Evolutionary conservation across 371 early-diverging fungal species (phyloP).

Genomic region (Lichtheimia ramosa): DNA sequence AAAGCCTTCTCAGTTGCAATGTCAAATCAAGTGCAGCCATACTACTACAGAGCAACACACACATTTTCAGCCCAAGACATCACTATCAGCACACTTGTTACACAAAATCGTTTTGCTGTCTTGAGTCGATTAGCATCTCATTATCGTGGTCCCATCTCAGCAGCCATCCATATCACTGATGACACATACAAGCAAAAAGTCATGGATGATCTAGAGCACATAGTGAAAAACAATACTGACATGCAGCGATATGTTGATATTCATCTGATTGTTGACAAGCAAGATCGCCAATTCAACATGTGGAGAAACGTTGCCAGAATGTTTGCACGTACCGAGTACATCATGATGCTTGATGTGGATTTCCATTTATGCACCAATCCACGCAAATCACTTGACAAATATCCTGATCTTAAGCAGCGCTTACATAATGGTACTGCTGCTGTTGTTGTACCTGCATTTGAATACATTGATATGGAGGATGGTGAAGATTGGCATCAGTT

Average conservation of each 20-base stretch:
- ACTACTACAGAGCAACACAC: slow-evolving; percentile 36
- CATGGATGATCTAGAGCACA: slow-evolving; percentile 21
- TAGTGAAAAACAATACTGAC: slow-evolving; percentile 37
- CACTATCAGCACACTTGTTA: slow-evolving; percentile 46
- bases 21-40: slow-evolving; percentile 44
- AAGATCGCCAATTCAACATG: slow-evolving; percentile 70
- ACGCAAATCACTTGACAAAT: slow-evolving; percentile 36
- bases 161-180: slow-evolving; percentile 45
- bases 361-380: slow-evolving; percentile 68
- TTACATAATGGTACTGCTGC: slow-evolving; percentile 50
- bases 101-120: slow-evolving; percentile 35
- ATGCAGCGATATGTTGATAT: slow-evolving; percentile 62
- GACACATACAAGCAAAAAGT: slow-evolving; percentile 25
- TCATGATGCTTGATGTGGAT: slow-evolving; percentile 73
- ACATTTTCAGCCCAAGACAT: slow-evolving; percentile 38
- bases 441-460: slow-evolving; percentile 67
- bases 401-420: slow-evolving; percentile 34
- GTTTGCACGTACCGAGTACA: slow-evolving; percentile 64
- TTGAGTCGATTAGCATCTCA: slow-evolving; percentile 36
- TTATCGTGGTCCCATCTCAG: slow-evolving; percentile 51
- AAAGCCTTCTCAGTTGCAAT: slow-evolving; percentile 39
- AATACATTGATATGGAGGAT: slow-evolving; percentile 53
- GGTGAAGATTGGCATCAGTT: slow-evolving; percentile 54
- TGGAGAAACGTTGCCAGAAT: slow-evolving; percentile 72
- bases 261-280: slow-evolving; percentile 62